Conservation (phyloP, 208 protist species). For the Balamuthia mandrillaris region DNA sequence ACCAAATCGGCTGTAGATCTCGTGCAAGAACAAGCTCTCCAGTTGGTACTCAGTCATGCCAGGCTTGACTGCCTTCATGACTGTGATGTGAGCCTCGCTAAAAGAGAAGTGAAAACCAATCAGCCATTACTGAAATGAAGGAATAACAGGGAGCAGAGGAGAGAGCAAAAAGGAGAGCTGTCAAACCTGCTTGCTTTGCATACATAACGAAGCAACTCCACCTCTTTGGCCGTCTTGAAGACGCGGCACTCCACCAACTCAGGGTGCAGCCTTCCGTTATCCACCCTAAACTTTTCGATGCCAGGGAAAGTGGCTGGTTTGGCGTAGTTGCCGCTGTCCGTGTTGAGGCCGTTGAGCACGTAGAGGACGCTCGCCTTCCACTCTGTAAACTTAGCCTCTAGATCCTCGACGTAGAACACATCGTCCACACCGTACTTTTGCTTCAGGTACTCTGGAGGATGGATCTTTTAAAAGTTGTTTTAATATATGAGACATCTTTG, state of each 20-base stretch:
- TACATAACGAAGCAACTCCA: background rate
- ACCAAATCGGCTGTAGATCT: constrained; percentile 23
- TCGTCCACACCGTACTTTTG: background rate
- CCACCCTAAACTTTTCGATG: background rate
- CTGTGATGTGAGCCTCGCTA: background rate
- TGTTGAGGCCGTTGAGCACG: background rate
- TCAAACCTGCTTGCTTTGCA: background rate
- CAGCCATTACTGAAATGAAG: too few relatives aligned
- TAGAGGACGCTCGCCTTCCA: background rate
- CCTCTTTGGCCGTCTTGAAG: background rate
- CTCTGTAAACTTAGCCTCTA: background rate
- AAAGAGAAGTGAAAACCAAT: too few relatives aligned
- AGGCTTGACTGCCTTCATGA: background rate
- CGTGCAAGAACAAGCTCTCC: constrained; percentile 24
- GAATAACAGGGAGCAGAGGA: too few relatives aligned
- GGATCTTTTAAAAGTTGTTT: background rate
- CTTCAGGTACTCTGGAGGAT: background rate
- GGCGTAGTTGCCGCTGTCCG: background rate
- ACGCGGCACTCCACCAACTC: constrained; percentile 4
- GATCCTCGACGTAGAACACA: background rate
- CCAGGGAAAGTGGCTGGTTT: background rate
- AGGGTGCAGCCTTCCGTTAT: background rate
- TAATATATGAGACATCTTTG: too few relatives aligned
- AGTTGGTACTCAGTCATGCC: constrained; percentile 60
- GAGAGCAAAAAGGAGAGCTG: too few relatives aligned